phyloP scores from a whole-genome alignment of 768 basidiomycete genomes.

The Pholiota molesta region DNA sequence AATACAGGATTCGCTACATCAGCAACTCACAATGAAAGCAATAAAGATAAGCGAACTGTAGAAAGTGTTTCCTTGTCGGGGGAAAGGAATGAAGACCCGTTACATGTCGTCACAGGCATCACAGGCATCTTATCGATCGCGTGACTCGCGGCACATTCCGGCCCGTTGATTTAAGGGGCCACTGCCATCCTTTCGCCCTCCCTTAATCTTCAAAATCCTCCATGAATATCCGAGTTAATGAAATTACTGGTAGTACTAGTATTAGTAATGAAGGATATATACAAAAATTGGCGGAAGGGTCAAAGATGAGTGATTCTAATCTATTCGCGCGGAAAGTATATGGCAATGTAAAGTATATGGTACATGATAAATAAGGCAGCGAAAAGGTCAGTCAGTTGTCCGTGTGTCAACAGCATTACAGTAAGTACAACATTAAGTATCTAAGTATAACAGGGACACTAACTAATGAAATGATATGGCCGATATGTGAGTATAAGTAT shows the following conservation, averaged over 20 bases:
- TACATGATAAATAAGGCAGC: neutral
- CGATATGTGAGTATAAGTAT: neutral
- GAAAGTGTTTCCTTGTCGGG: neutral
- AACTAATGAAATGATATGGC: neutral
- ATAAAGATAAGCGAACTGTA: constrained; percentile 3
- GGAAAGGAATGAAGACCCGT: neutral
- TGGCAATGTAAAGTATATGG: neutral
- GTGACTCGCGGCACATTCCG: neutral
- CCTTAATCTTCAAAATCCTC: too few relatives aligned
- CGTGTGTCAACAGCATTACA: too few relatives aligned
- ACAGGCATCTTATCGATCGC: constrained; percentile 4
- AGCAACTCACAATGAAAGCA: neutral
- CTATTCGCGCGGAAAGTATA: too few relatives aligned
- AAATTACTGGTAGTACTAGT: too few relatives aligned
- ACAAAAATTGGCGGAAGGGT: too few relatives aligned
- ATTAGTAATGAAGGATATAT: too few relatives aligned
- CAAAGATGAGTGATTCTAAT: too few relatives aligned
- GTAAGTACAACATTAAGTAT: neutral
- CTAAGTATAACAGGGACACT: neutral
- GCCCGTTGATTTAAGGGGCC: neutral
- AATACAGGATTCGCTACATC: neutral
- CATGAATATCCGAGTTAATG: too few relatives aligned
- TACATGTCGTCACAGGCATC: neutral
- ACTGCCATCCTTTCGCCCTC: too few relatives aligned
- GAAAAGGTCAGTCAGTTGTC: neutral